Evolutionary conservation across 2,329 filamentous ascomycete genomes (phyloP).

Genomic region (Eutypa lata): DNA sequence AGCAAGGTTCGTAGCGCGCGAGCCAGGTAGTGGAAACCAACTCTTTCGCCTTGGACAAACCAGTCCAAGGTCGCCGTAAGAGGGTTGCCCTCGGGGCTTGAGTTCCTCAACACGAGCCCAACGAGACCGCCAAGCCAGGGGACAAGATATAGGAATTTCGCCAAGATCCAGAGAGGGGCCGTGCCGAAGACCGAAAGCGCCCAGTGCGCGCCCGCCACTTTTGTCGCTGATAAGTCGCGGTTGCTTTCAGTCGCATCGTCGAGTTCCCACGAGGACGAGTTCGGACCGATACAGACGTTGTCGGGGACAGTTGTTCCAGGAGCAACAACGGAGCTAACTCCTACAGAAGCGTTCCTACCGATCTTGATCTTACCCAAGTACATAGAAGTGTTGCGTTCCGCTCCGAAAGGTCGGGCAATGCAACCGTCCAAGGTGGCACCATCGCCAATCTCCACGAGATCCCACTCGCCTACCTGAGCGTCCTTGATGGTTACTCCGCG

Average conservation of each 20-base stretch:
- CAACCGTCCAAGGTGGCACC: constrained; percentile 45
- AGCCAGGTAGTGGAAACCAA: constrained; percentile 49
- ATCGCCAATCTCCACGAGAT: constrained; percentile 53
- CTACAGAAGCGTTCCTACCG: constrained; percentile 44
- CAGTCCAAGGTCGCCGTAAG: constrained; percentile 43
- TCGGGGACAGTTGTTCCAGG: constrained; percentile 47
- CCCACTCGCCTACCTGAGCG: constrained; percentile 50
- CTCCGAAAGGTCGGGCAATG: constrained; percentile 50
- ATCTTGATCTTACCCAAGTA: constrained; percentile 50
- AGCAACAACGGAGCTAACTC: constrained; percentile 46
- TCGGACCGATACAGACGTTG: constrained; percentile 51
- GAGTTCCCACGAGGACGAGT: constrained; percentile 56
- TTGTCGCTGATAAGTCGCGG: constrained; percentile 38
- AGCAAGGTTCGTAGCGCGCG: constrained; percentile 36
- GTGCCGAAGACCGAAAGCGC: constrained; percentile 39
- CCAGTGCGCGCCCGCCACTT: constrained; percentile 42
- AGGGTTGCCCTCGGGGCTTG: constrained; percentile 28
- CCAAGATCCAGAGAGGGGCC: constrained; percentile 37
- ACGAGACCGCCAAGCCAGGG: constrained; percentile 44
- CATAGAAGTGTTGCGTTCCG: constrained; percentile 56
- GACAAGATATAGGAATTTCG: constrained; percentile 39
- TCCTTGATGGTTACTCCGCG: constrained; percentile 45
- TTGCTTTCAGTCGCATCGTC: constrained; percentile 44
- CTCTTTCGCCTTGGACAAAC: constrained; percentile 44
- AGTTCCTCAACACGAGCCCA: constrained; percentile 41